Evolutionary conservation across 1,284 basidiomycete genomes (phyloP), one percentile per base, ranked within the genome.

Genomic region (Sanghuangporus baumii): DNA sequence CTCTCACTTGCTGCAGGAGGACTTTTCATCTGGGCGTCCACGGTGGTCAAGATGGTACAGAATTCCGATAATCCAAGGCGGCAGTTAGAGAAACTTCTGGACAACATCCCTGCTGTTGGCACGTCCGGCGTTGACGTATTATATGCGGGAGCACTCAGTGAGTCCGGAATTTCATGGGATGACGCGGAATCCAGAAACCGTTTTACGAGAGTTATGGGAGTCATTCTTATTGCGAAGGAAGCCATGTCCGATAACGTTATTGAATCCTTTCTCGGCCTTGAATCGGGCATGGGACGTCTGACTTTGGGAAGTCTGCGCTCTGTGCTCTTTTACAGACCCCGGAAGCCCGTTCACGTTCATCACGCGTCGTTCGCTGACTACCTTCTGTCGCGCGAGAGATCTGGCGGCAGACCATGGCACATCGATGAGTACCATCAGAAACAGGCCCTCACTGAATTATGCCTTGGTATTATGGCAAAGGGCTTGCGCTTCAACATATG

Each of bases 21-120:
- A n/a, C 38, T 57, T 11, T 57, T 57, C 43, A 57, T 57, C 14
- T 57, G 56, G 56, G 56, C 56, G 12, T 57, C 56, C 11, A 57
- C 56, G 5, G 23, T 31, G 34, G 20, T 57, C 23, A 57, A 43
- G 56, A 26, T 57, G 16, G 56, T 57, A 4, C n/a, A n/a, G 8
- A 9, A 16, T 31, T 23, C 23, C 7, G 23, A 31, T 31, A 31
- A 23, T 11, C 34, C 38, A 14, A 7, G 5, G 14, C 7, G 23
- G 8, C 31, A 57, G 31, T 20, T 57, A 3, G 38, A 43, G 18
- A 23, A 9, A 6, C 48, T 51, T 14, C 12, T 43, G 23, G 12
- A 26, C 8, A 31, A 40, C 40, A 51, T 51, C 48, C 48, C 6
- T 18, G 18, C 48, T 8, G 12, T 51, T 34, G 26, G 26, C 48